Percentiles rank a stretch among this genome's conserved stretches.
These are phyloP conservation scores for Clarireedia sp. DNA, from an alignment of 2,329 filamentous ascomycete species.

Conservation along the genomic window DNA sequence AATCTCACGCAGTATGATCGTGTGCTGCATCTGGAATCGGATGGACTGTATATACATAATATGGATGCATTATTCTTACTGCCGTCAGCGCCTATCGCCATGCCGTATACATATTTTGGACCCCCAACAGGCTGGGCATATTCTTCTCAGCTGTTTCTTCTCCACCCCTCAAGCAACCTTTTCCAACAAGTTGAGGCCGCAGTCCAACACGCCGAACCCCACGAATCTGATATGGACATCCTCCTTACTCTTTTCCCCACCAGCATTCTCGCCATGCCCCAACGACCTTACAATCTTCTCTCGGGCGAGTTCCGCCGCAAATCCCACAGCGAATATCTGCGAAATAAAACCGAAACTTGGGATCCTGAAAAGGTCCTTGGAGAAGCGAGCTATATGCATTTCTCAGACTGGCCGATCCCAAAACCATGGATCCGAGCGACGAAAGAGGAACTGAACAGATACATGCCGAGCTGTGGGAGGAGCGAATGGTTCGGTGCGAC, in stretches of 20 bases:
- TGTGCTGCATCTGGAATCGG: constrained; percentile 21
- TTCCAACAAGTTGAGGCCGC: constrained; percentile 18
- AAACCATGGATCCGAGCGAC: constrained; percentile 43
- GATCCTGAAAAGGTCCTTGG: constrained; percentile 41
- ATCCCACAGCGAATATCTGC: constrained; percentile 44
- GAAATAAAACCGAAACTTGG: constrained; percentile 40
- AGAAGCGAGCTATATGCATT: constrained; percentile 51
- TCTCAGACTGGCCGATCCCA: constrained; percentile 52
- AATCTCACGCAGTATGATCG: constrained; percentile 25
- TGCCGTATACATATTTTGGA: constrained; percentile 25
- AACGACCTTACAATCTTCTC: constrained; percentile 47
- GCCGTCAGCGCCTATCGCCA: constrained; percentile 20
- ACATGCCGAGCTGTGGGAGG: constrained; percentile 24
- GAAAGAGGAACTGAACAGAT: constrained; percentile 23
- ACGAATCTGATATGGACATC: constrained; percentile 24
- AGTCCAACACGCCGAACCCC: constrained; percentile 12
- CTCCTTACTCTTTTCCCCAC: constrained; percentile 45
- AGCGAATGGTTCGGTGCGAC: constrained; percentile 26
- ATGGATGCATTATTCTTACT: constrained; percentile 26
- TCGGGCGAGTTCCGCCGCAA: constrained; percentile 47
- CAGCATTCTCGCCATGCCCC: constrained; percentile 45
- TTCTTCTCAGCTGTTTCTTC: constrained; percentile 21
- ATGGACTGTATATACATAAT: constrained; percentile 18
- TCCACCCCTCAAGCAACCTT: constrained; percentile 16
- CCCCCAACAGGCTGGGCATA: constrained; percentile 19